Evolutionary conservation across 805 yeast genomes (phyloP), one percentile per base, ranked within the genome.

Genomic region (Scheffersomyces coipomensis): DNA sequence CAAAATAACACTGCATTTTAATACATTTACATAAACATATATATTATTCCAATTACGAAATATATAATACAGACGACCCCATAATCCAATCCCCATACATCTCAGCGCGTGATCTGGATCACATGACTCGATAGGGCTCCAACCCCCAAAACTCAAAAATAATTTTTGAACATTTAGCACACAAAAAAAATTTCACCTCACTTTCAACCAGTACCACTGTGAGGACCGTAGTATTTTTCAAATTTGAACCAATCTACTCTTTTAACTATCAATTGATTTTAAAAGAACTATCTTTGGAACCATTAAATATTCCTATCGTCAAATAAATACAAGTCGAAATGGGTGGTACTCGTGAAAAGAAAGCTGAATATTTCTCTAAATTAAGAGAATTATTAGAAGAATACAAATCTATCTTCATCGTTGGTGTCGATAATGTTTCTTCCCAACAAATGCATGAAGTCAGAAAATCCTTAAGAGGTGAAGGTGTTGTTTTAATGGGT

Each of bases 391-490:
- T 89, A 71, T 81, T 93, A 68, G 95, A 87, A 74, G 95, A 89
- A 74, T 88, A 85, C 96, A 87, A 88, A 83, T 89, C 97, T 58
- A 81, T 91, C 81, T 93, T 93, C 91, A 74, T 93, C 60, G 98
- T 93, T 69, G 98, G 98, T 77, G 97, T 93, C 62, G 99, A 93
- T 81, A 93, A 93, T 82, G 99, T 93, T 70, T 88, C 98, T 56
- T 93, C 99, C 60, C 99, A 93, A 82, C 99, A 93, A 80, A 90
- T 93, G 97, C 99, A 93, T 80, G 96, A 93, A 83, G 82, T 89
- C 80, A 89, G 99, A 86, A 89, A 86, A 82, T 75, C 88, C 55
- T 84, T 93, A 66, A 89, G 99, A 80, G 87, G 88, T 58, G 85
- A 82, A 47, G 99, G 93, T 66, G 93, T 87, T 58, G 90, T 93